Conservation (phyloP, 2,329 filamentous ascomycete genomes). For the Cercospora sp. region DNA sequence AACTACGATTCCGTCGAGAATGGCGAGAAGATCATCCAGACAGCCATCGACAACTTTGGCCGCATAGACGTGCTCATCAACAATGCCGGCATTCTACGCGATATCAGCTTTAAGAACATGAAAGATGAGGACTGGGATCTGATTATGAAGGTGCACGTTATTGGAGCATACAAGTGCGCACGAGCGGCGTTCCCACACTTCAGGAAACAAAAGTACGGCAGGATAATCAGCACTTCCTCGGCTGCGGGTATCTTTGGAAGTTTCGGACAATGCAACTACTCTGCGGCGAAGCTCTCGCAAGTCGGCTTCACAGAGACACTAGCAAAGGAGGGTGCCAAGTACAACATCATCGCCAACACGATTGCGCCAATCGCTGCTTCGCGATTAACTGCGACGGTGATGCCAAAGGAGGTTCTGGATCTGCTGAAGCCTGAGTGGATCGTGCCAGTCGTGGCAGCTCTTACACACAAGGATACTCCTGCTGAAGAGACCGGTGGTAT, state of each 20-base stretch:
- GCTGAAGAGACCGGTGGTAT: conserved; percentile 80
- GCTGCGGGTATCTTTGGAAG: conserved; percentile 92
- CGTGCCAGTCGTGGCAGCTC: conserved; percentile 83
- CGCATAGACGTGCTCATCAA: conserved; percentile 95
- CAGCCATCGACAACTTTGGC: conserved; percentile 75
- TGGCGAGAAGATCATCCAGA: conserved; percentile 91
- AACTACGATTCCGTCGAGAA: conserved; percentile 96
- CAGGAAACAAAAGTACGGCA: conserved; percentile 96
- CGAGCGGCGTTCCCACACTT: conserved; percentile 96
- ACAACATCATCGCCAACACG: conserved; percentile 94
- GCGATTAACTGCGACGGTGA: conserved; percentile 91
- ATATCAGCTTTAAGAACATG: conserved; percentile 98
- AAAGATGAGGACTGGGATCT: conserved; percentile 96
- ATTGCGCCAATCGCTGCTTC: conserved; percentile 94
- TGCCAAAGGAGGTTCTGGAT: conserved; percentile 89
- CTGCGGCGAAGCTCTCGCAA: conserved; percentile 91
- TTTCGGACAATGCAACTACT: conserved; percentile 97
- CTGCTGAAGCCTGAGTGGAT: conserved; percentile 91
- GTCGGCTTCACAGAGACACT: conserved; percentile 98
- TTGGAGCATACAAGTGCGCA: conserved; percentile 91
- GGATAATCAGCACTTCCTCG: conserved; percentile 96
- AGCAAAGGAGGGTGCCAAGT: conserved; percentile 95
- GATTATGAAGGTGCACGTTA: conserved; percentile 88
- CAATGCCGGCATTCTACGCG: conserved; percentile 93
- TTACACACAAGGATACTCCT: conserved; percentile 79